Percentiles rank a stretch among this genome's conserved stretches.
These are phyloP conservation scores for Lentinula sp. DNA, from an alignment of 768 basidiomycete genomes.

Conservation along the genomic window DNA sequence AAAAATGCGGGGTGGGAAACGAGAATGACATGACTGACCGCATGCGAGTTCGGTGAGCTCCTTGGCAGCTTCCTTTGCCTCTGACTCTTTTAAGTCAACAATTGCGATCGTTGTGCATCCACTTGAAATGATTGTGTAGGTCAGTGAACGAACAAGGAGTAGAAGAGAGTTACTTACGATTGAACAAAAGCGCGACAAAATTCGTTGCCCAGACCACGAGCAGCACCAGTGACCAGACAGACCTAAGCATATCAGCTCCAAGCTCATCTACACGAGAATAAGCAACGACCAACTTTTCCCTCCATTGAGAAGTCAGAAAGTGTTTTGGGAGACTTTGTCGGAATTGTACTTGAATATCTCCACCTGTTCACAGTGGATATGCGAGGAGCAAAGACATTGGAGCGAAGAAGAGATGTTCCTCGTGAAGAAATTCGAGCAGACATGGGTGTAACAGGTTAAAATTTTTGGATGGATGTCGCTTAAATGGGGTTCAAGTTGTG, in stretches of 20 bases:
- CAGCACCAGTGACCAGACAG: conserved; percentile 90
- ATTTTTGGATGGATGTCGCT: conserved; percentile 2
- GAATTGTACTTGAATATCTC: conserved; percentile 4
- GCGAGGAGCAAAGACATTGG: neutral
- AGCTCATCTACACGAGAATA: neutral
- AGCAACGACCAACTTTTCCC: conserved; percentile 48
- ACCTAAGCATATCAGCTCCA: conserved; percentile 40
- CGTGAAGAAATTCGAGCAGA: conserved; percentile 14
- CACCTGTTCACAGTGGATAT: neutral
- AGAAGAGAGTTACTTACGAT: conserved; percentile 46
- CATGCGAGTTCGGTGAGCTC: conserved; percentile 57
- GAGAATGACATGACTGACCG: conserved; percentile 24
- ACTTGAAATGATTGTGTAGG: conserved; percentile 26
- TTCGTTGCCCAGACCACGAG: conserved; percentile 84
- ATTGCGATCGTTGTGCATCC: conserved; percentile 79
- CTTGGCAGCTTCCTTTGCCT: conserved; percentile 60
- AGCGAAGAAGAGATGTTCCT: conserved; percentile 10
- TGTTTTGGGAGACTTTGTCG: conserved; percentile 27
- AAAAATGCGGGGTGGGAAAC: conserved; percentile 1
- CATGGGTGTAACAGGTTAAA: conserved; percentile 11
- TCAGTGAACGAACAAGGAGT: neutral
- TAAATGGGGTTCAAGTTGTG: conserved; percentile 9
- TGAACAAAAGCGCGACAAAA: conserved; percentile 88
- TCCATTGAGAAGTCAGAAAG: conserved; percentile 76
- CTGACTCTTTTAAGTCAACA: conserved; percentile 71